phyloP scores from a whole-genome alignment of 345 rosid species.

The Angophora floribunda region DNA sequence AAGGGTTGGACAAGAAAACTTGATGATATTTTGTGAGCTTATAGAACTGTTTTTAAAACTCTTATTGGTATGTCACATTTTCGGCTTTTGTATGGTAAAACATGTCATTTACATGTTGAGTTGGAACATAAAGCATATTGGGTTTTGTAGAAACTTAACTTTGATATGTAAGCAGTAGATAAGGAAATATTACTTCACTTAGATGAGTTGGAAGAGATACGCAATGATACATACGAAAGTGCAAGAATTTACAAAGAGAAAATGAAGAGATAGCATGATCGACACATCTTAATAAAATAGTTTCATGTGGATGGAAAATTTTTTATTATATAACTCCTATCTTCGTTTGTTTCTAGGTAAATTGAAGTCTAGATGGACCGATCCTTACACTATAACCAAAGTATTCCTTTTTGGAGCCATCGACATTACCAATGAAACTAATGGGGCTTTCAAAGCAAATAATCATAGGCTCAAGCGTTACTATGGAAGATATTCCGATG shows the following conservation, averaged over 20 bases:
- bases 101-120: neutral
- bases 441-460: neutral
- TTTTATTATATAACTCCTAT: neutral
- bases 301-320: neutral
- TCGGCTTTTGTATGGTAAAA: neutral
- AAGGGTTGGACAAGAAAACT: neutral
- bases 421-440: neutral
- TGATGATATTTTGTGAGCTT: neutral
- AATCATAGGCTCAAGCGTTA: neutral
- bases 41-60: neutral
- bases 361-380: neutral
- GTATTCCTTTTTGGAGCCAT: neutral
- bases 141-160: neutral
- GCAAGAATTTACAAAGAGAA: neutral
- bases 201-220: neutral
- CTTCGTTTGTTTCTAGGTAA: neutral
- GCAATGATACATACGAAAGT: neutral
- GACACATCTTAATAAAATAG: neutral
- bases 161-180: neutral
- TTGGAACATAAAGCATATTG: conserved; percentile 1
- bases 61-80: neutral
- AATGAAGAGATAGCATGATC: neutral
- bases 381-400: neutral
- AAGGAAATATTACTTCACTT: neutral
- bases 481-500: neutral